Evolutionary conservation across 2,329 filamentous ascomycete genomes (phyloP), one percentile per base, ranked within the genome.

Genomic region (Rhynchosporium secalis): DNA sequence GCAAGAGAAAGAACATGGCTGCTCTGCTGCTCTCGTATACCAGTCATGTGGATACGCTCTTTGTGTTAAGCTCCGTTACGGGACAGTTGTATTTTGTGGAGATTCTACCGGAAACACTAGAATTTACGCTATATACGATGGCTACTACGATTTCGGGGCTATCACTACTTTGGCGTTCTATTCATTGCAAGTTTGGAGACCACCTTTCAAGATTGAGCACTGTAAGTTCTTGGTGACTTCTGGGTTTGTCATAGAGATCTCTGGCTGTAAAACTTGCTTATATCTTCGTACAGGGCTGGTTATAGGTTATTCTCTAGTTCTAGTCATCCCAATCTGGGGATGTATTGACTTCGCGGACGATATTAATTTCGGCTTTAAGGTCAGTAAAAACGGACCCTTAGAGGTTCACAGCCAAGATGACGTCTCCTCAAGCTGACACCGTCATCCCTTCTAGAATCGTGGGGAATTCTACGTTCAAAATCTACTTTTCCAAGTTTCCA

Each of bases 341-440:
- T 48, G 55, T 38, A 58, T 58, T 58, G 55, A 43, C 0, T 48
- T 58, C 33, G 55, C 43, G 20, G 55, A 48, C 5, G 15, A 46
- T 15, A n/a, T 58, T 13, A 28, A 58, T 47, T 58, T 47, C 13
- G 55, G 55, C 15, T 58, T 58, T 31, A 58, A 58, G 29, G 55
- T 58, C 45, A 20, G 15, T 26, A 1, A 38, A 13, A 13, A 8
- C 13, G 1, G 33, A 36, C 29, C 31, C 31, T 7, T 26, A 15
- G 8, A 20, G 1, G n/a, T 3, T 26, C n/a, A n/a, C 31, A 8
- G 15, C 10, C 15, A 10, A 26, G 12, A 7, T 10, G 33, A 28
- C 3, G 2, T 29, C 4, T 9, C 31, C 28, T n/a, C 9, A 13
- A n/a, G n/a, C 41, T 57, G 7, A 57, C 5, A 10, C 20, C 15